A percentile compares a stretch with the other conserved stretches of the same genome.
These are phyloP conservation scores for Monosporozyma unispora DNA, from an alignment of 805 yeast genomes.

Conservation along the genomic window DNA sequence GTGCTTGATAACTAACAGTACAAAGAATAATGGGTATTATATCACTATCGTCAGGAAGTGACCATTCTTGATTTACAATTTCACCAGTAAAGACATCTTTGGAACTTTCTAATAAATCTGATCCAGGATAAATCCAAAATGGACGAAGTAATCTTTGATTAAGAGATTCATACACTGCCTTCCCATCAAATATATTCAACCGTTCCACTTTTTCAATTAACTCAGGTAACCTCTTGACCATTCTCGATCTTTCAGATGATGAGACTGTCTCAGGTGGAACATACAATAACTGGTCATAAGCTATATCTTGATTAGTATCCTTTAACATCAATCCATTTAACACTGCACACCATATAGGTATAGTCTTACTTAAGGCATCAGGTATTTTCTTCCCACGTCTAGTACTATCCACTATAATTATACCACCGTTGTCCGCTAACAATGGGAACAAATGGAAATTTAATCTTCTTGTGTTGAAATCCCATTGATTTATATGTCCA, in stretches of 20 bases:
- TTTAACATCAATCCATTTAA: slow-evolving; percentile 47
- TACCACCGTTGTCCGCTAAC: slow-evolving; percentile 36
- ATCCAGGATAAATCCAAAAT: slow-evolving; percentile 58
- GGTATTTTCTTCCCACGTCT: slow-evolving; percentile 79
- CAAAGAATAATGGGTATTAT: slow-evolving; percentile 42
- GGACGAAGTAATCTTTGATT: slow-evolving; percentile 50
- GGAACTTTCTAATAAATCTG: slow-evolving; percentile 15
- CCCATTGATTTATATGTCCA: slow-evolving; percentile 81
- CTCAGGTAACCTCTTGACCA: slow-evolving; percentile 37
- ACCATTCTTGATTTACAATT: slow-evolving; percentile 24
- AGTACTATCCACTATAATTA: slow-evolving; percentile 72
- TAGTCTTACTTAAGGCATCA: slow-evolving; percentile 76
- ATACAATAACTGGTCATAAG: slow-evolving; percentile 31
- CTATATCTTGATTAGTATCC: slow-evolving; percentile 6
- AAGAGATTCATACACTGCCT: slow-evolving; percentile 27
- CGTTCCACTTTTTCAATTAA: slow-evolving; percentile 39
- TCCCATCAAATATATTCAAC: slow-evolving; percentile 34
- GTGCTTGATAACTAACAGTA: slow-evolving; percentile 54
- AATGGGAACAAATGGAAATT: slow-evolving; percentile 61
- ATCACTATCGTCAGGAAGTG: slow-evolving; percentile 26
- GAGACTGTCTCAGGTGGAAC: slow-evolving; percentile 50
- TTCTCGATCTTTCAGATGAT: slow-evolving; percentile 45
- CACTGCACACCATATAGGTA: slow-evolving; percentile 89
- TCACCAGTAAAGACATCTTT: slow-evolving; percentile 28
- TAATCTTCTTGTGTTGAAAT: slow-evolving; percentile 60